Evolutionary conservation across 116 monocot genomes (phyloP).

Genomic region (Zostera marina): DNA sequence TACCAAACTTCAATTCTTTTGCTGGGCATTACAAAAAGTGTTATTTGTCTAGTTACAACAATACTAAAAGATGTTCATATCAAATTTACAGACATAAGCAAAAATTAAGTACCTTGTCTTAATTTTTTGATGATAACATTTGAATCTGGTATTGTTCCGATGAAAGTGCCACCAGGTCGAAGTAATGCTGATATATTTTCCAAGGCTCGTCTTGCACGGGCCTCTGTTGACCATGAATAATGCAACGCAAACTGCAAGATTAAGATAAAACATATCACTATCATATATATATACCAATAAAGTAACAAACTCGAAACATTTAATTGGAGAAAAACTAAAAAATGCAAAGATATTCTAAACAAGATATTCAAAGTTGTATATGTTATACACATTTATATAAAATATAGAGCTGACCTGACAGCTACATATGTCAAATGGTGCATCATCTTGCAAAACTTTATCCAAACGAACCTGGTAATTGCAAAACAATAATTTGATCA

Average conservation of each 20-base stretch:
- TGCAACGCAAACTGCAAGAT: conserved; percentile 86
- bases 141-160: conserved; percentile 98
- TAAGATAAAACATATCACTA: neutral
- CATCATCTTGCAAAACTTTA: conserved; percentile 64
- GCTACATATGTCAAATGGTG: conserved; percentile 93
- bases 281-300: neutral
- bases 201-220: conserved; percentile 79
- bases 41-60: neutral
- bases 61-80: no score
- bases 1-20: conserved; percentile 79
- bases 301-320: neutral
- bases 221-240: conserved; percentile 98
- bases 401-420: conserved; percentile 51
- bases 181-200: conserved; percentile 81
- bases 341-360: no score
- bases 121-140: conserved; percentile 89
- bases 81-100: no score
- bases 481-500: neutral
- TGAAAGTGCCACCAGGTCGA: conserved; percentile 75
- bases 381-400: neutral
- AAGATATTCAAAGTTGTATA: no score
- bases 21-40: conserved; percentile 19
- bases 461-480: conserved; percentile 50
- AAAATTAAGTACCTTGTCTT: conserved; percentile 65
- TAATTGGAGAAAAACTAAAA: no score